Conservation (phyloP, 352 stramenopile species). For the Peronosclerospora sorghi region DNA sequence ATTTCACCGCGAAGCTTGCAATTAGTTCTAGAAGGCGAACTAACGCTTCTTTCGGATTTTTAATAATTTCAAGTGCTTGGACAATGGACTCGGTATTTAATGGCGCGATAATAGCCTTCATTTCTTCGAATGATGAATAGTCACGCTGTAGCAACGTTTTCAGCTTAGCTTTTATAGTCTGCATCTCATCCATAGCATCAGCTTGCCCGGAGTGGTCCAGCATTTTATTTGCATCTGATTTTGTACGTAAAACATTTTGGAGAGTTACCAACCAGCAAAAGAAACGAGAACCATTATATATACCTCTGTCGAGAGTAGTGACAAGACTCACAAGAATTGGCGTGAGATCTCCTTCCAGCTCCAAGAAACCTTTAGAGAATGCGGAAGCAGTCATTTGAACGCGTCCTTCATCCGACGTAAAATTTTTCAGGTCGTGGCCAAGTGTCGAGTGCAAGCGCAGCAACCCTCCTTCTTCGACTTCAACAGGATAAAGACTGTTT, state of each 20-base stretch:
- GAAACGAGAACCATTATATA: neutral
- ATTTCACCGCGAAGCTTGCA: slow-evolving; percentile 68
- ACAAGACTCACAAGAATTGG: slow-evolving; percentile 98
- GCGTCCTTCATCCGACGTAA: slow-evolving; percentile 97
- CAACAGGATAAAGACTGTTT: slow-evolving; percentile 81
- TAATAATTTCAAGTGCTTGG: slow-evolving; percentile 62
- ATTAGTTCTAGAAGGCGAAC: slow-evolving; percentile 66
- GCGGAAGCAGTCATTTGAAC: slow-evolving; percentile 99
- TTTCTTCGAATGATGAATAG: slow-evolving; percentile 52
- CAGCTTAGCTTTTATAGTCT: slow-evolving; percentile 76
- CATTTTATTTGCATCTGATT: slow-evolving; percentile 90
- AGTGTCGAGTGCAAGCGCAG: slow-evolving; percentile 98
- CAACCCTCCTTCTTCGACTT: slow-evolving; percentile 89
- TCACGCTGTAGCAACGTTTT: slow-evolving; percentile 86
- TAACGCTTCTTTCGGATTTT: slow-evolving; percentile 73
- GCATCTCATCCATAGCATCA: slow-evolving; percentile 90
- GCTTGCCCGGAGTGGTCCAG: slow-evolving; percentile 97
- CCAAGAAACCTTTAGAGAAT: slow-evolving; percentile 98
- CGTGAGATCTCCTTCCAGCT: slow-evolving; percentile 97
- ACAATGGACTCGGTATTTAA: slow-evolving; percentile 71
- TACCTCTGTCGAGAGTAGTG: slow-evolving; percentile 75
- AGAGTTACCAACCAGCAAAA: neutral
- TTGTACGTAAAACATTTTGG: neutral
- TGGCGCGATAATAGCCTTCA: slow-evolving; percentile 52
- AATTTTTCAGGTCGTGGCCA: slow-evolving; percentile 99